Evolutionary conservation across 176 grass and related monocot genomes (phyloP).

Genomic region (Juncus inflexus): DNA sequence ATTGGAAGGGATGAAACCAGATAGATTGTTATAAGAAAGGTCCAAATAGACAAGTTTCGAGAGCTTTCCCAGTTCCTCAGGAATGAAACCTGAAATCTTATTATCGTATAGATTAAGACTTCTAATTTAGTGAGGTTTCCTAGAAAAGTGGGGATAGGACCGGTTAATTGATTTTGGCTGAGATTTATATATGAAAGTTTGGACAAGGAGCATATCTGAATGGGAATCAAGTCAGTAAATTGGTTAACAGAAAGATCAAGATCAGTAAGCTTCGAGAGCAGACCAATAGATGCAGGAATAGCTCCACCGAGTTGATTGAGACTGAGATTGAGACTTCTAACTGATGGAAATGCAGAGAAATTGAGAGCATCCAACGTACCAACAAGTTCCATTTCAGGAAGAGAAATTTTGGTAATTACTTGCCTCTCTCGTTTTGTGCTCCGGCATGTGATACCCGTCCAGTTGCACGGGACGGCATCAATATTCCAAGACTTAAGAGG

Average conservation of each 20-base stretch:
- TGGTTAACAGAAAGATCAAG: slow-evolving; percentile 17
- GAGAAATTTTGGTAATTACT: neutral
- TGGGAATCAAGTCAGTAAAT: neutral
- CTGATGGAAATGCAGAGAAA: neutral
- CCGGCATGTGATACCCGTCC: neutral
- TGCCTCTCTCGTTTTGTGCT: neutral
- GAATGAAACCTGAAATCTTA: slow-evolving; percentile 20
- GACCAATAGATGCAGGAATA: neutral
- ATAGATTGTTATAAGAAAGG: no score
- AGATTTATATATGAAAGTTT: neutral
- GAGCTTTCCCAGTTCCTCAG: slow-evolving; percentile 19
- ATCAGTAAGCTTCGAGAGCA: neutral
- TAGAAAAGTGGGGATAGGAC: slow-evolving; percentile 30
- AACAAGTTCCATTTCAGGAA: neutral
- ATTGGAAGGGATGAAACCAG: no score
- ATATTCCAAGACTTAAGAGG: neutral
- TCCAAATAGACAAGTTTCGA: no score
- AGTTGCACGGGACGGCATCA: slow-evolving; percentile 6
- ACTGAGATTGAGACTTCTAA: slow-evolving; percentile 2
- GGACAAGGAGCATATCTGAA: neutral
- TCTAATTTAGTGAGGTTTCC: slow-evolving; percentile 24
- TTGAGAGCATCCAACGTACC: neutral
- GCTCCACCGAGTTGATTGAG: slow-evolving; percentile 18
- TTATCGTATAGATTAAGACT: slow-evolving; percentile 11
- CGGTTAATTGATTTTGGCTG: slow-evolving; percentile 2